Percentiles rank a stretch among this genome's conserved stretches.
These are phyloP conservation scores for Capsella rubella DNA, from an alignment of 441 rosid species.

Conservation along the genomic window DNA sequence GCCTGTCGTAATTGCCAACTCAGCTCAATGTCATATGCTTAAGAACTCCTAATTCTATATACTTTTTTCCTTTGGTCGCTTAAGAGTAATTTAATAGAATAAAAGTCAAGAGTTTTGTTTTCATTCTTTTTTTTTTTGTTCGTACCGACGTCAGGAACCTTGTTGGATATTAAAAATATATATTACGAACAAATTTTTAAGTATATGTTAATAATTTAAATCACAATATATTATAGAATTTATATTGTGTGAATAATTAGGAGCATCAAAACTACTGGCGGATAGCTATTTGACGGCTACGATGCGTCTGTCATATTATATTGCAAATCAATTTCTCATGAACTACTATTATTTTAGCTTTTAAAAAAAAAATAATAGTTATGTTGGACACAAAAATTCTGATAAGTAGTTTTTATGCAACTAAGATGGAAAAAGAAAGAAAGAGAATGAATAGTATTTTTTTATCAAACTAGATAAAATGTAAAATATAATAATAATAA, in stretches of 20 bases:
- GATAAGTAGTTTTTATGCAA: not conserved
- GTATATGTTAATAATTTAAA: not conserved
- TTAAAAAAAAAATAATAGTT: not conserved
- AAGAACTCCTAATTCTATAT: constrained; percentile 12
- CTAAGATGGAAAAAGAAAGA: not conserved
- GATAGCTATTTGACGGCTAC: constrained; percentile 28
- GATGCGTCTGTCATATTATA: constrained; percentile 29
- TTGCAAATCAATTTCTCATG: not conserved
- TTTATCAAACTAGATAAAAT: no score
- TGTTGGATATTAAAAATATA: not conserved
- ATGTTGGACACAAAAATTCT: not conserved
- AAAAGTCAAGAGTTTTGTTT: not conserved
- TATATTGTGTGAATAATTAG: constrained; percentile 26
- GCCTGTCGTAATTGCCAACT: constrained; percentile 30
- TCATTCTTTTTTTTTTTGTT: not conserved
- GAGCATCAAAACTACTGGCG: constrained; percentile 24
- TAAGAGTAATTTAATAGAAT: constrained; percentile 2
- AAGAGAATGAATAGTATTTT: no score
- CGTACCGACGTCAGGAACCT: not conserved
- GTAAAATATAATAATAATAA: no score
- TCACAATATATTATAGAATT: not conserved
- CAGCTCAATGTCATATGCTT: constrained; percentile 40
- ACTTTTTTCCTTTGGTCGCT: not conserved
- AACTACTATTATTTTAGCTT: not conserved
- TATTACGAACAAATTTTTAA: not conserved